A percentile compares a stretch with the other conserved stretches of the same genome.
phyloP scores from a whole-genome alignment of 257 asterid species.

The Lithospermum erythrorhizon region DNA sequence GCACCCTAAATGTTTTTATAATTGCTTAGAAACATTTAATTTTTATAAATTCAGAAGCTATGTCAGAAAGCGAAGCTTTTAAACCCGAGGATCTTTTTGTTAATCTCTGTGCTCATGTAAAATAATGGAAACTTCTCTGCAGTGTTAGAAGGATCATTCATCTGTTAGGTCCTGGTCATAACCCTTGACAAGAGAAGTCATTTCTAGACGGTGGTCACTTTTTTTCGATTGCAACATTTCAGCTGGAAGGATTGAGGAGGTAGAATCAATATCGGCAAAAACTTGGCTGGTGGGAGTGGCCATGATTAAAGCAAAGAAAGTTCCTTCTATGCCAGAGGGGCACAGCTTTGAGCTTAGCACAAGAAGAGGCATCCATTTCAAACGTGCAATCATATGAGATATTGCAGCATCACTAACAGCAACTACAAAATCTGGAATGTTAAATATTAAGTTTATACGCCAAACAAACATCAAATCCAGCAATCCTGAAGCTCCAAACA shows the following conservation, averaged over 20 bases:
- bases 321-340: constrained; percentile 88
- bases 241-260: constrained; percentile 38
- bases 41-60: too few species aligned
- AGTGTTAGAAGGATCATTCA: background rate
- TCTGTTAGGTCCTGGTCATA: background rate
- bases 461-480: constrained; percentile 59
- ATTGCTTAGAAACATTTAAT: too few species aligned
- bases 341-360: constrained; percentile 78
- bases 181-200: constrained; percentile 44
- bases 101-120: too few species aligned
- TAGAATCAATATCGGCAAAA: constrained; percentile 57
- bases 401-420: constrained; percentile 71
- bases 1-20: too few species aligned
- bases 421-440: constrained; percentile 54
- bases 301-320: constrained; percentile 85
- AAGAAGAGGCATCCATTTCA: constrained; percentile 95
- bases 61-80: too few species aligned
- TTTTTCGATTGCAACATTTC: constrained; percentile 27
- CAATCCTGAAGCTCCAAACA: constrained; percentile 68
- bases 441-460: constrained; percentile 56
- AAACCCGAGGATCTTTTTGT: too few species aligned
- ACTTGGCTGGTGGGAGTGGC: too few species aligned
- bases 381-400: constrained; percentile 58
- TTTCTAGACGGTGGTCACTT: constrained; percentile 43
- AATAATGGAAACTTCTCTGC: too few species aligned